A percentile compares a stretch with the other conserved stretches of the same genome.
phyloP scores from a whole-genome alignment of 768 basidiomycete genomes.

The Collybia sordida region DNA sequence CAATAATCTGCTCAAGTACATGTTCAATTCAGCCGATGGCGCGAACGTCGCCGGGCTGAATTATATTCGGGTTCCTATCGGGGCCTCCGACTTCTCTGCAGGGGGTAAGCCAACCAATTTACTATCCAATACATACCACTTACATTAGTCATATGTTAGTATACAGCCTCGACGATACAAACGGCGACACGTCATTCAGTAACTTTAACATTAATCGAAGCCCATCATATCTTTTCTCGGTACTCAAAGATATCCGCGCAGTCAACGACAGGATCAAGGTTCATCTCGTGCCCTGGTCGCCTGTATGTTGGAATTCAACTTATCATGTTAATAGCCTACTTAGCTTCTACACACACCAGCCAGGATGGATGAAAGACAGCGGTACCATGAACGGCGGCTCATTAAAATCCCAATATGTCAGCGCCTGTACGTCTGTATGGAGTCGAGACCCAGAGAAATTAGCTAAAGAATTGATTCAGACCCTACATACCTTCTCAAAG shows the following conservation, averaged over 20 bases:
- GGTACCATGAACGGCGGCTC: slow-evolving; percentile 69
- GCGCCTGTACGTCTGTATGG: slow-evolving; percentile 39
- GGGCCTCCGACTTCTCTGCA: slow-evolving; percentile 73
- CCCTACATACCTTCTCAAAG: slow-evolving; percentile 71
- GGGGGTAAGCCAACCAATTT: slow-evolving; percentile 32
- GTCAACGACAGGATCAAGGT: slow-evolving; percentile 53
- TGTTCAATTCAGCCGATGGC: slow-evolving; percentile 64
- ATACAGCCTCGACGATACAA: slow-evolving; percentile 68
- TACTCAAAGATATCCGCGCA: slow-evolving; percentile 61
- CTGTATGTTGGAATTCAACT: slow-evolving; percentile 39
- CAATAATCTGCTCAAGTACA: slow-evolving; percentile 52
- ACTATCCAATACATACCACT: neutral
- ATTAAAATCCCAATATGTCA: slow-evolving; percentile 46
- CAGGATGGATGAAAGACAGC: slow-evolving; percentile 77
- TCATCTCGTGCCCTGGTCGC: slow-evolving; percentile 73
- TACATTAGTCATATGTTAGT: slow-evolving; percentile 25
- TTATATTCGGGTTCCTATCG: slow-evolving; percentile 68
- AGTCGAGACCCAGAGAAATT: neutral
- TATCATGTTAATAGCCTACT: neutral
- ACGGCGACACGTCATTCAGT: slow-evolving; percentile 56
- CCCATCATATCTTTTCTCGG: slow-evolving; percentile 63
- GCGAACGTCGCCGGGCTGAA: slow-evolving; percentile 65
- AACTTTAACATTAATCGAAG: slow-evolving; percentile 56
- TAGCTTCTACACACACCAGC: slow-evolving; percentile 41
- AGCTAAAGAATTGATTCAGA: slow-evolving; percentile 35